Percentiles rank a stretch among this genome's conserved stretches.
phyloP scores from a whole-genome alignment of 108 stramenopile species.

The Fistulifera solaris region DNA sequence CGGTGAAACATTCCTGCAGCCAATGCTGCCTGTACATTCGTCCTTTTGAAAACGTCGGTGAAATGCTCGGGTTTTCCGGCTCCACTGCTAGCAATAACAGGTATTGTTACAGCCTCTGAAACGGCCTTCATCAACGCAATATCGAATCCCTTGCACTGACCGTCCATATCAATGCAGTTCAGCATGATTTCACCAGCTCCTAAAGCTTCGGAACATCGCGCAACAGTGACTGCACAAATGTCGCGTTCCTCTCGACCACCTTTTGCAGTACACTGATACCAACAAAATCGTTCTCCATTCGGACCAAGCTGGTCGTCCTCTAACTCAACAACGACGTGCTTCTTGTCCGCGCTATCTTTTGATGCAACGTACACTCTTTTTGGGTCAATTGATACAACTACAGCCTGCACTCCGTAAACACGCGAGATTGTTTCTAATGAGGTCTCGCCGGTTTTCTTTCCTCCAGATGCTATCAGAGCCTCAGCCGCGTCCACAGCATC shows the following conservation, averaged over 20 bases:
- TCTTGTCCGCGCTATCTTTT: constrained; percentile 35
- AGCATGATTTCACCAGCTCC: constrained; percentile 98
- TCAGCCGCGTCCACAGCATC: constrained; percentile 93
- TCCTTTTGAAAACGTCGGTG: constrained; percentile 79
- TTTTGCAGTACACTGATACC: constrained; percentile 98
- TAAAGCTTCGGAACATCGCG: constrained; percentile 69
- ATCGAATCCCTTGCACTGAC: constrained; percentile 94
- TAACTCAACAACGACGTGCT: constrained; percentile 55
- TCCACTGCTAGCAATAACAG: constrained; percentile 97
- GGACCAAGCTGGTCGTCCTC: constrained; percentile 62
- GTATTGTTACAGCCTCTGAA: constrained; percentile 84
- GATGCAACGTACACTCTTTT: constrained; percentile 78
- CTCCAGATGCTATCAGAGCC: constrained; percentile 39
- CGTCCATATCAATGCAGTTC: constrained; percentile 99
- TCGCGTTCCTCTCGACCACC: constrained; percentile 90
- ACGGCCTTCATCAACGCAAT: constrained; percentile 85
- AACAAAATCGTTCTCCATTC: constrained; percentile 79
- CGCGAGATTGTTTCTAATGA: constrained; percentile 87
- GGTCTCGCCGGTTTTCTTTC: constrained; percentile 61
- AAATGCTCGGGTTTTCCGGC: constrained; percentile 92
- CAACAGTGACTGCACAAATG: constrained; percentile 90
- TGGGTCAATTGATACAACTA: constrained; percentile 97
- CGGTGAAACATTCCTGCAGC: constrained; percentile 99
- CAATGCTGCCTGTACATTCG: constrained; percentile 87
- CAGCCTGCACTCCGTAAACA: constrained; percentile 96